Conservation (phyloP, 345 rosid genomes). For the Toxicodendron radicans region DNA sequence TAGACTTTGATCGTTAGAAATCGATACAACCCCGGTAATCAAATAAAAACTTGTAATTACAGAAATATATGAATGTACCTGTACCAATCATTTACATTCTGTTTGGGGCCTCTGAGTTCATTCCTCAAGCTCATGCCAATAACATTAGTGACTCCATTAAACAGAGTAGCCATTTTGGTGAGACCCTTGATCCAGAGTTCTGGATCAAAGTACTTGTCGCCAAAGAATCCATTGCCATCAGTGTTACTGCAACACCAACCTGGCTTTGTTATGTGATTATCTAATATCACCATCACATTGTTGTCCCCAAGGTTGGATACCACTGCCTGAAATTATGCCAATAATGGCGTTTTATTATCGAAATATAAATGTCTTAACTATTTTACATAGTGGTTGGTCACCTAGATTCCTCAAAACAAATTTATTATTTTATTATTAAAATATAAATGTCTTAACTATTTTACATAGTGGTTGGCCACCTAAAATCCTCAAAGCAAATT, state of each 20-base stretch:
- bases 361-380: background rate
- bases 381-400: too few relatives aligned
- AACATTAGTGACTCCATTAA: constrained; percentile 60
- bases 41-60: too few relatives aligned
- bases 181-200: constrained; percentile 68
- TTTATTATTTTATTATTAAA: background rate
- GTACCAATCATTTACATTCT: constrained; percentile 83
- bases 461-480: too few relatives aligned
- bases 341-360: background rate
- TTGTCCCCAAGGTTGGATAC: constrained; percentile 71
- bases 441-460: background rate
- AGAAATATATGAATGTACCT: constrained; percentile 35
- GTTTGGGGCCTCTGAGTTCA: constrained; percentile 85
- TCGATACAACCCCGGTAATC: too few relatives aligned
- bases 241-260: constrained; percentile 84
- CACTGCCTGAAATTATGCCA: constrained; percentile 51
- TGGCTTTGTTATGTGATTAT: constrained; percentile 89
- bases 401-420: background rate
- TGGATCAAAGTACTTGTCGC: constrained; percentile 77
- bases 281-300: constrained; percentile 80
- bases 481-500: background rate
- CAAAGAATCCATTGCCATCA: constrained; percentile 97
- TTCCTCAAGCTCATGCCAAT: constrained; percentile 95
- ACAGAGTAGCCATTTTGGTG: constrained; percentile 65
- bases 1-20: too few relatives aligned